These are phyloP conservation scores for Vigna mungo DNA, from an alignment of 306 rosid genomes.

Conservation along the genomic window DNA sequence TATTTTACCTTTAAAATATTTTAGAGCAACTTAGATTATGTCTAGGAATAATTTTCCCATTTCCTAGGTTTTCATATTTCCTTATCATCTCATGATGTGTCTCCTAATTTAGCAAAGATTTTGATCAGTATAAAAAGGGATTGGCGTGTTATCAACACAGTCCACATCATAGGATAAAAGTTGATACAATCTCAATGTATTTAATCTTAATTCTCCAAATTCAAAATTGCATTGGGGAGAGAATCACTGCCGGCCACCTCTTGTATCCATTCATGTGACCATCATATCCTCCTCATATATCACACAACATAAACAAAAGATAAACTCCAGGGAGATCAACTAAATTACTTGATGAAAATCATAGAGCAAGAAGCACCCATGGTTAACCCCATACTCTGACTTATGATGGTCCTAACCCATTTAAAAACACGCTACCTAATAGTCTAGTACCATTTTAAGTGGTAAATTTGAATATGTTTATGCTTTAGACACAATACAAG, in stretches of 20 bases:
- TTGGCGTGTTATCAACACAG: neutral
- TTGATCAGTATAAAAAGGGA: neutral
- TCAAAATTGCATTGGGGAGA: neutral
- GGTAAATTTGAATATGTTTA: neutral
- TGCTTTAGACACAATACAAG: neutral
- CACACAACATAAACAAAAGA: conserved; percentile 9
- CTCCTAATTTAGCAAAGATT: neutral
- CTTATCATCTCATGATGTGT: neutral
- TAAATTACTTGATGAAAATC: neutral
- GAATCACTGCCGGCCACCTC: neutral
- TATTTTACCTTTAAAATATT: neutral
- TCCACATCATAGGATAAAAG: conserved; percentile 10
- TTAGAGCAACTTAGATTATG: neutral
- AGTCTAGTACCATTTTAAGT: neutral
- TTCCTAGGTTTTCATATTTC: neutral
- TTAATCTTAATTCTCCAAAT: neutral
- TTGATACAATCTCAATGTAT: neutral
- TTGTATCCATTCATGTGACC: neutral
- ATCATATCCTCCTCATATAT: neutral
- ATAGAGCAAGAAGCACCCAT: neutral
- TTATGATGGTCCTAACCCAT: neutral
- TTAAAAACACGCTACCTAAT: neutral
- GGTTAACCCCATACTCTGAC: neutral
- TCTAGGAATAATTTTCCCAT: neutral
- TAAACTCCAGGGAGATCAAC: neutral